Evolutionary conservation across 2,329 filamentous ascomycete genomes (phyloP), one percentile per base, ranked within the genome.

Genomic region (Penicillium verrucosum): DNA sequence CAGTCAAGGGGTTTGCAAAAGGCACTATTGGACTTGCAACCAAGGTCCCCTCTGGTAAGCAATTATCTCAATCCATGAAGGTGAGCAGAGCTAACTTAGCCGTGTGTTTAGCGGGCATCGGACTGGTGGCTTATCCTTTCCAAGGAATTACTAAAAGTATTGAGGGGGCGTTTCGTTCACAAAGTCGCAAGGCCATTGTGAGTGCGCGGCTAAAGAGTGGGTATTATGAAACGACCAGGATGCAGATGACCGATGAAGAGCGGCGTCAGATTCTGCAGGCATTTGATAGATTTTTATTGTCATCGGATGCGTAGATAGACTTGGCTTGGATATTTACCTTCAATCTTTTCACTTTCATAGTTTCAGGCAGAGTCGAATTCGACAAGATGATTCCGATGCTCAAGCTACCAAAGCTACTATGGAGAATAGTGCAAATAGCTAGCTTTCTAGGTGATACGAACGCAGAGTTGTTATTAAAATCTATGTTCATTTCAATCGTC

Each of bases 1-100:
- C 73, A 6, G 56, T 65, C 1, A 73, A 69, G 36, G 70, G 71
- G 0, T 51, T 73, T 3, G 70, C 64, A 18, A 44, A 44, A 10
- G 49, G 49, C 5, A 56, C 56, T 5, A 12, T 61, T 29, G 63
- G 63, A 6, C 41, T 65, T 54, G 61, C 61, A 8, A 61, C 63
- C 0, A 62, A 64, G 27, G 61, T 59, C 32, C 60, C 63, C 16
- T 65, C 61, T 21, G 63, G 63, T 65, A 43, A 60, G 63, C 30
- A 1, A 0, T 10, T 6, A 14, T 29, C 7, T 16, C 3, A n/a
- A n/a, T 30, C 3, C 18, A 30, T 14, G 21, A 3, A 4, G 9
- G 8, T 7, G 12, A 45, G 46, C 38, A 57, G 0, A 25, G 27
- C 37, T 45, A 7, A 25, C 18, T 6, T 29, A 9, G 1, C n/a